phyloP scores from a whole-genome alignment of 371 early-diverging fungal species.

The Coemansia sp. region DNA sequence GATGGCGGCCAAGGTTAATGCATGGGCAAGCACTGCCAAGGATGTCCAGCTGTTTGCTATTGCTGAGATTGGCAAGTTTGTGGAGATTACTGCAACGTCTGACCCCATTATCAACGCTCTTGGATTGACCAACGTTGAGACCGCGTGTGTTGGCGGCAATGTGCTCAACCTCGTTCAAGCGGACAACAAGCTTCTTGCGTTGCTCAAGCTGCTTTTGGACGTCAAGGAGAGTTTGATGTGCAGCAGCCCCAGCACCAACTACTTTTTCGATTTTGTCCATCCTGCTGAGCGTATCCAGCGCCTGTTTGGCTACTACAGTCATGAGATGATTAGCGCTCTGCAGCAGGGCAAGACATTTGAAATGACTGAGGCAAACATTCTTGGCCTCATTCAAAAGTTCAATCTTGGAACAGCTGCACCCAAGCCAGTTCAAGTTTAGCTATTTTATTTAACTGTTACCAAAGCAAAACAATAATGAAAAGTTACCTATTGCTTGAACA shows the following conservation, averaged over 20 bases:
- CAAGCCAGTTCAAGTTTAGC: conserved; percentile 16
- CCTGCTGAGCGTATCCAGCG: conserved; percentile 42
- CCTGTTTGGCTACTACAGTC: conserved; percentile 33
- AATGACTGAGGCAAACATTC: conserved; percentile 23
- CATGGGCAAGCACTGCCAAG: conserved; percentile 20
- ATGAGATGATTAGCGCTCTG: conserved; percentile 6
- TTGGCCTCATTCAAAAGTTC: conserved; percentile 22
- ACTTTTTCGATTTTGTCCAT: conserved; percentile 41
- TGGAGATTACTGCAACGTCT: conserved; percentile 29
- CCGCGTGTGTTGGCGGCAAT: conserved; percentile 29
- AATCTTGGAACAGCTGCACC: conserved; percentile 24
- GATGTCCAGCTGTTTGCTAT: conserved; percentile 15
- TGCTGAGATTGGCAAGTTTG: conserved; percentile 30
- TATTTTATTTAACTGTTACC: not conserved
- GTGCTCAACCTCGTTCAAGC: conserved; percentile 20
- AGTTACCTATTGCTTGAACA: too few species aligned
- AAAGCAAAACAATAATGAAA: too few species aligned
- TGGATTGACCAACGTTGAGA: conserved; percentile 21
- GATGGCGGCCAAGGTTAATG: conserved; percentile 15
- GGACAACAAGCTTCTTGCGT: conserved; percentile 18
- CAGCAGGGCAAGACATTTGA: conserved; percentile 5
- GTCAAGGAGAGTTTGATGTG: conserved; percentile 27
- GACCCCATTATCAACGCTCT: conserved; percentile 21
- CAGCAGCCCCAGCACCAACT: conserved; percentile 28
- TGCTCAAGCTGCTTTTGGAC: conserved; percentile 21